phyloP scores from a whole-genome alignment of 768 basidiomycete species.

The Lactarius indigo region DNA sequence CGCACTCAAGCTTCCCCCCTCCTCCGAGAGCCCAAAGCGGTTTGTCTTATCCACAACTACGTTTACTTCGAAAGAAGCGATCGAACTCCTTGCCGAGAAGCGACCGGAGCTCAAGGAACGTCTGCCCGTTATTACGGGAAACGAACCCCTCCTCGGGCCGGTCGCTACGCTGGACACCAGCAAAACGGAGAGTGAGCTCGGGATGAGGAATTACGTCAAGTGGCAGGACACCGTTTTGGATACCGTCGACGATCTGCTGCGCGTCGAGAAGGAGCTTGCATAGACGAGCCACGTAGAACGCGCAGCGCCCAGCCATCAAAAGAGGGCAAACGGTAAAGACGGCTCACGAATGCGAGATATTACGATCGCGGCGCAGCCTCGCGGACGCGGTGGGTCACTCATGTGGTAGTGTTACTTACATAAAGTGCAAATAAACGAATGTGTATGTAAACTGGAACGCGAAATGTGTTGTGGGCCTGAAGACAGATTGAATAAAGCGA shows the following conservation, averaged over 20 bases:
- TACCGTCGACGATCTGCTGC: slow-evolving; percentile 22
- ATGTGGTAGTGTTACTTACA: background rate
- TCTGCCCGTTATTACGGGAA: slow-evolving; percentile 22
- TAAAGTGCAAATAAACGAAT: slow-evolving; percentile 1
- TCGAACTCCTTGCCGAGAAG: slow-evolving; percentile 25
- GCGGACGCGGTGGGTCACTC: slow-evolving; percentile 12
- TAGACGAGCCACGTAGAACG: background rate
- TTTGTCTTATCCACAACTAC: slow-evolving; percentile 29
- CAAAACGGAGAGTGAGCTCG: slow-evolving; percentile 9
- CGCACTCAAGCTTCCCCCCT: slow-evolving; percentile 25
- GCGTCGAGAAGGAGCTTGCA: slow-evolving; percentile 16
- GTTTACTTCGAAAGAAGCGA: slow-evolving; percentile 31
- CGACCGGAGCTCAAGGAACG: slow-evolving; percentile 30
- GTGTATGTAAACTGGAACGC: slow-evolving; percentile 7
- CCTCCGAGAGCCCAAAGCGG: slow-evolving; percentile 16
- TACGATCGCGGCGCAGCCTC: slow-evolving; percentile 8
- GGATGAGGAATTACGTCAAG: slow-evolving; percentile 15
- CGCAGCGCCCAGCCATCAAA: background rate
- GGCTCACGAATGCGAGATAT: background rate
- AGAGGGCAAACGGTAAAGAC: background rate
- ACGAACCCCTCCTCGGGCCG: background rate
- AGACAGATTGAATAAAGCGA: slow-evolving; percentile 3
- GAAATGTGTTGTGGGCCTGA: slow-evolving; percentile 1
- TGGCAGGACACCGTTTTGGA: slow-evolving; percentile 23
- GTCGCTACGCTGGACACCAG: slow-evolving; percentile 3